Base-by-base conservation (phyloP, 148 eudicot species). In the Silene conica region DNA sequence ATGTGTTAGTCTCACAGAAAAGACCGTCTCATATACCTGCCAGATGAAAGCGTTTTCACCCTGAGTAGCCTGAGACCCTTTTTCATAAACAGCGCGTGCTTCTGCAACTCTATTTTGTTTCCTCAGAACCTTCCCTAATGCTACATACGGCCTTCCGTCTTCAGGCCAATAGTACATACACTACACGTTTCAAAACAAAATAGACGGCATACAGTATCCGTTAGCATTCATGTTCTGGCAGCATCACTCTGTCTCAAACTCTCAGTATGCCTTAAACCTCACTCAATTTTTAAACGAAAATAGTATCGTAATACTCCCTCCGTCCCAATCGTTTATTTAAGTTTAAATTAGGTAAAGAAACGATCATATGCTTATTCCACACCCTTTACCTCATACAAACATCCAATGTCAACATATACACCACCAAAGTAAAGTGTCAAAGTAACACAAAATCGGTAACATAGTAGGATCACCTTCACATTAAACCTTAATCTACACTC, bases 41-140 rank as follows among this genome's bases (percentile, higher is more conserved):
- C 99, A 95, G 54, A 95, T 90, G 83, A 63, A 95, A 52, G 99
- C 77, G 73, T 95, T 95, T 85, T 95, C 99, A 14, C 97, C 99
- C 82, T 95, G 90, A 22, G 97, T 95, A 66, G 96, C 93, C 71
- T 95, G 98, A 81, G 97, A 90, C 22, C 99, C 97, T 83, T 89
- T 92, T 80, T 92, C 97, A 73, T 95, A 95, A 7, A 92, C 88
- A 13, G 83, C 85, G 72, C 96, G 89, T 63, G 99, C 99, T 88
- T 95, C 97, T 20, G 81, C 78, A 74, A 77, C 77, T 78, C 81
- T 85, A 26, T 87, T 86, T 80, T 92, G 99, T 84, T 89, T 95
- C 73, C 89, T 77, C 74, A 89, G 71, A 46, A 86, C 84, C 83
- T 90, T 95, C 19, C 99, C 99, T 64, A 92, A 70, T 14, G 97